phyloP scores from a whole-genome alignment of 1,139 yeast species.

The Candida neerlandica region DNA sequence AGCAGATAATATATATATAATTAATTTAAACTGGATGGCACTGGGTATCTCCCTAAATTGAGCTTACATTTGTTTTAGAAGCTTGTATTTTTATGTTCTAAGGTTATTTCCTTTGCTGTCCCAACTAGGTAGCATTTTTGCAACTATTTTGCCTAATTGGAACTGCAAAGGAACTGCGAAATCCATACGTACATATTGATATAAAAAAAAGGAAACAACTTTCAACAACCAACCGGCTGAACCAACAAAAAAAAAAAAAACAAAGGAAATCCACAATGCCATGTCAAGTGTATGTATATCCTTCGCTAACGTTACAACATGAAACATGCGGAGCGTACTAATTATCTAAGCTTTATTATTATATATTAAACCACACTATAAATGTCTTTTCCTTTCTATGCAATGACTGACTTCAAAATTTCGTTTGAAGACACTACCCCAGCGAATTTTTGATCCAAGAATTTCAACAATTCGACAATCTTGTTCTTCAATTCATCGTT shows the following conservation, averaged over 20 bases:
- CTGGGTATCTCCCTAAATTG: background rate
- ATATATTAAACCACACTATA: background rate
- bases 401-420: conserved; percentile 56
- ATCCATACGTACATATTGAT: no score
- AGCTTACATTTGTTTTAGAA: background rate
- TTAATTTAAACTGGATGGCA: background rate
- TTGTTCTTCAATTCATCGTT: conserved; percentile 62
- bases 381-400: conserved; percentile 20
- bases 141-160: conserved; percentile 13
- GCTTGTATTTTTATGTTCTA: background rate
- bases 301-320: no score
- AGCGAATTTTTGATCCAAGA: conserved; percentile 63
- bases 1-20: background rate
- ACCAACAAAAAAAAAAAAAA: no score
- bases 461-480: conserved; percentile 72
- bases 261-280: no score
- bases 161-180: conserved; percentile 10
- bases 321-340: background rate
- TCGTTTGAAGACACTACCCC: conserved; percentile 63
- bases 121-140: conserved; percentile 22
- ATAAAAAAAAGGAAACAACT: conserved; percentile 1
- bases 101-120: conserved; percentile 21
- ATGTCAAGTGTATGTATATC: background rate
- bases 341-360: background rate
- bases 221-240: background rate